Evolutionary conservation across 108 stramenopile genomes (phyloP), one percentile per base, ranked within the genome.

Genomic region (Seminavis robusta): DNA sequence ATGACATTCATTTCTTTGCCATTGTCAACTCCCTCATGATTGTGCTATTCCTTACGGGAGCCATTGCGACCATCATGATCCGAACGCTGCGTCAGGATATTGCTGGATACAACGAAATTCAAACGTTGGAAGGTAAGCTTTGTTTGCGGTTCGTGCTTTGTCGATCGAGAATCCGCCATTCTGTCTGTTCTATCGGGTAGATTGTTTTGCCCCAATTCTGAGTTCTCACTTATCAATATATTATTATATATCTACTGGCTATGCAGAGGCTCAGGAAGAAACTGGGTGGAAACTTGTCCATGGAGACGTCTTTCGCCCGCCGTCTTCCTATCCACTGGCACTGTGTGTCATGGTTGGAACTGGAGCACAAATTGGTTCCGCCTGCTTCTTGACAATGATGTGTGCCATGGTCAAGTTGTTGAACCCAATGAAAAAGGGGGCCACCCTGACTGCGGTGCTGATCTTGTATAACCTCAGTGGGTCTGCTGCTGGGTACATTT

Each of bases 11-110:
- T 71, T 97, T 95, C 95, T 99, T 98, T 83, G 81, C 92, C 51
- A 98, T 99, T 74, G 81, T 94, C 49, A 99, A 99, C 84, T 94
- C 92, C 9, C 82, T 98, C 55, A 95, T 99, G 95, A 98, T 99
- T 61, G 96, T 97, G 17, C 56, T 98, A 27, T 98, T 99, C 78
- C 75, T 99, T 61, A 96, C 91, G 0, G 98, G 95, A 49, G 94
- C 96, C 16, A 92, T 98, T 47, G 99, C 94, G 1, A 94, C 93
- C 55, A 96, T 98, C 63, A 78, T 98, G 74, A 77, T 98, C 37
- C 91, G 98, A 37, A 92, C 97, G 3, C 88, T 99, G 16, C 70
- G 81, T 33, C 89, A 90, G 71, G 99, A 99, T 63, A 98, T 99
- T 51, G 80, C 92, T 27, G 83, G 85, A 24, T 98, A 98, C 88